phyloP scores from a whole-genome alignment of 2,329 filamentous ascomycete species.

The Stachybotrys chartarum region DNA sequence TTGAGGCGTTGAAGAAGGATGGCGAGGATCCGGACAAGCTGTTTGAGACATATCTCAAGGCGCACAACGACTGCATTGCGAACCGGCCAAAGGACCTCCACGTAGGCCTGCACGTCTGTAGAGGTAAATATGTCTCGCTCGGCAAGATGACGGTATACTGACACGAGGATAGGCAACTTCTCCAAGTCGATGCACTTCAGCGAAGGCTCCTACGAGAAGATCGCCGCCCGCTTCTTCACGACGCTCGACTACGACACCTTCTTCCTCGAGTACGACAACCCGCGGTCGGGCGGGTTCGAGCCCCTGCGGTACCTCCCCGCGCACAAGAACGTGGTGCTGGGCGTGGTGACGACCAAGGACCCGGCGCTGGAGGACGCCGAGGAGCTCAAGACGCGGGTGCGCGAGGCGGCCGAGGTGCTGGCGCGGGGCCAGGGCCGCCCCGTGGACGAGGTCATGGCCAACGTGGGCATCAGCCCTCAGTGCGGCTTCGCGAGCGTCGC shows the following conservation, averaged over 20 bases:
- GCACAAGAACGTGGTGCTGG: slow-evolving; percentile 55
- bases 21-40: slow-evolving; percentile 57
- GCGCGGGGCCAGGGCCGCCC: slow-evolving; percentile 55
- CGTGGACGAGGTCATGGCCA: slow-evolving; percentile 55
- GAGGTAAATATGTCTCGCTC: no score
- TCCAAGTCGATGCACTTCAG: slow-evolving; percentile 56
- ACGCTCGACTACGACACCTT: slow-evolving; percentile 54
- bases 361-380: slow-evolving; percentile 48
- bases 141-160: no score
- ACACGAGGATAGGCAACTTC: slow-evolving; percentile 49
- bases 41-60: slow-evolving; percentile 62
- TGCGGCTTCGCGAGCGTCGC: slow-evolving; percentile 65
- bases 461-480: slow-evolving; percentile 62
- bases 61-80: slow-evolving; percentile 64
- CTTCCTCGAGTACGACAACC: slow-evolving; percentile 54
- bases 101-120: slow-evolving; percentile 59
- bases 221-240: slow-evolving; percentile 53
- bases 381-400: slow-evolving; percentile 46
- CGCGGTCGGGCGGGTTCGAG: slow-evolving; percentile 54
- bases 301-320: slow-evolving; percentile 51
- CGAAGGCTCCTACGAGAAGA: slow-evolving; percentile 56
- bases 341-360: slow-evolving; percentile 55
- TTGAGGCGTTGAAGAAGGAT: slow-evolving; percentile 46
- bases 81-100: slow-evolving; percentile 59
- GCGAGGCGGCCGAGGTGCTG: slow-evolving; percentile 56